Conservation (phyloP, 2,329 filamentous ascomycete species). For the Sclerotinia borealis region DNA sequence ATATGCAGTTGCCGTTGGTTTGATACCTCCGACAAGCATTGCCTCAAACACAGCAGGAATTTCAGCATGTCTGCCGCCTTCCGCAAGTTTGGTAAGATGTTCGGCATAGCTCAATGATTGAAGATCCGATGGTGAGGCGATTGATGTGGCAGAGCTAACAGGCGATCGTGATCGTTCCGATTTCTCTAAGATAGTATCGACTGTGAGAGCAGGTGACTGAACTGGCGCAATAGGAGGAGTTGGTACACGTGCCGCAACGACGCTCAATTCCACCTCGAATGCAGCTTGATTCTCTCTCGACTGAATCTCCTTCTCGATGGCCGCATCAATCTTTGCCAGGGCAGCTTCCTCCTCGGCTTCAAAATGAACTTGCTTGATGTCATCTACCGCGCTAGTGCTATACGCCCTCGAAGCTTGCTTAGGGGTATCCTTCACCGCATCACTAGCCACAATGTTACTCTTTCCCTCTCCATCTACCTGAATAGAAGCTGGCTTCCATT, state of each 20-base stretch:
- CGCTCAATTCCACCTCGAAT: slow-evolving; percentile 30
- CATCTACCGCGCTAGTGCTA: slow-evolving; percentile 29
- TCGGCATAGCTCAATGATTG: slow-evolving; percentile 69
- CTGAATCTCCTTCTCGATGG: slow-evolving; percentile 69
- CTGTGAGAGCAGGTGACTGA: slow-evolving; percentile 27
- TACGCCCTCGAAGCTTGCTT: slow-evolving; percentile 26
- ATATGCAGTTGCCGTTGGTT: slow-evolving; percentile 80
- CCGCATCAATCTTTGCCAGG: slow-evolving; percentile 78
- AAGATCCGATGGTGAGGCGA: slow-evolving; percentile 44
- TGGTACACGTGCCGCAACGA: slow-evolving; percentile 29
- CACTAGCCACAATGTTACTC: slow-evolving; percentile 15
- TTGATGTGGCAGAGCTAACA: slow-evolving; percentile 52
- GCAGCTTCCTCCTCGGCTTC: slow-evolving; percentile 48
- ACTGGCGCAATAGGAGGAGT: slow-evolving; percentile 24
- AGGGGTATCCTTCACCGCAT: slow-evolving; percentile 10
- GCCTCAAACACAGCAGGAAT: slow-evolving; percentile 88
- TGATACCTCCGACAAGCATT: slow-evolving; percentile 76
- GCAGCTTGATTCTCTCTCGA: slow-evolving; percentile 41
- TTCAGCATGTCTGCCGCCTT: slow-evolving; percentile 70
- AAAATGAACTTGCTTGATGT: slow-evolving; percentile 30
- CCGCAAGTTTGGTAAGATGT: slow-evolving; percentile 68
- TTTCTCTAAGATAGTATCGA: slow-evolving; percentile 37
- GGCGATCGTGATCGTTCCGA: slow-evolving; percentile 35
- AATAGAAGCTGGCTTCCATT: slow-evolving; percentile 64
- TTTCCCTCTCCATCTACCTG: slow-evolving; percentile 24